Conservation (phyloP, 495 filamentous ascomycete species). For the Aspergillus haitiensis region DNA sequence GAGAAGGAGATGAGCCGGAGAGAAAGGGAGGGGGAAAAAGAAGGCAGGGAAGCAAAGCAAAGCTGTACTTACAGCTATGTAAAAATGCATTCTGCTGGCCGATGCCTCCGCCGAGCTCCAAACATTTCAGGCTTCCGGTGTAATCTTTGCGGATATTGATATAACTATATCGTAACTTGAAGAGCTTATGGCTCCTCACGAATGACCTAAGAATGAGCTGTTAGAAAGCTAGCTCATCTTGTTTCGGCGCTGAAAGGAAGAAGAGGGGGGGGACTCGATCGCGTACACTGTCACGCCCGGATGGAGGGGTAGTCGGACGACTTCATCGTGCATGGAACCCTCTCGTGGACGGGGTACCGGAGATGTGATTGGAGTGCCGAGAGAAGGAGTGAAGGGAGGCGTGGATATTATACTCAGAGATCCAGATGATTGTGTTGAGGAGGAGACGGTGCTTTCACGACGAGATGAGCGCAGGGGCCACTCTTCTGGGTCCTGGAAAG, state of each 20-base stretch:
- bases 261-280: neutral
- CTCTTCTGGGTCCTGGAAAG: slow-evolving; percentile 34
- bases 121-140: slow-evolving; percentile 38
- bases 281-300: slow-evolving; percentile 45
- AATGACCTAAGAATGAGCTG: slow-evolving; percentile 37
- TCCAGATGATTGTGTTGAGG: slow-evolving; percentile 43
- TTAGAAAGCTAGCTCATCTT: neutral
- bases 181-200: slow-evolving; percentile 39
- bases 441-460: slow-evolving; percentile 40
- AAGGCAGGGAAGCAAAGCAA: neutral
- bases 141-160: slow-evolving; percentile 48
- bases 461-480: slow-evolving; percentile 38
- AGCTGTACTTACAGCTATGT: slow-evolving; percentile 41
- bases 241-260: neutral
- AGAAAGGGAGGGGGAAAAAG: neutral
- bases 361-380: slow-evolving; percentile 35
- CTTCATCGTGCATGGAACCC: slow-evolving; percentile 38
- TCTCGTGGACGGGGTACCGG: slow-evolving; percentile 38
- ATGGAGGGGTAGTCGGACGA: slow-evolving; percentile 38
- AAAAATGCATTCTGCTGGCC: slow-evolving; percentile 45
- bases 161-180: slow-evolving; percentile 45
- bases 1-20: neutral
- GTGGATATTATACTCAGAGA: slow-evolving; percentile 39
- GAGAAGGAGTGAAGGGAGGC: slow-evolving; percentile 20
- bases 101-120: slow-evolving; percentile 43